Evolutionary conservation across 805 yeast species (phyloP), one percentile per base, ranked within the genome.

Genomic region (Candida incommunis): DNA sequence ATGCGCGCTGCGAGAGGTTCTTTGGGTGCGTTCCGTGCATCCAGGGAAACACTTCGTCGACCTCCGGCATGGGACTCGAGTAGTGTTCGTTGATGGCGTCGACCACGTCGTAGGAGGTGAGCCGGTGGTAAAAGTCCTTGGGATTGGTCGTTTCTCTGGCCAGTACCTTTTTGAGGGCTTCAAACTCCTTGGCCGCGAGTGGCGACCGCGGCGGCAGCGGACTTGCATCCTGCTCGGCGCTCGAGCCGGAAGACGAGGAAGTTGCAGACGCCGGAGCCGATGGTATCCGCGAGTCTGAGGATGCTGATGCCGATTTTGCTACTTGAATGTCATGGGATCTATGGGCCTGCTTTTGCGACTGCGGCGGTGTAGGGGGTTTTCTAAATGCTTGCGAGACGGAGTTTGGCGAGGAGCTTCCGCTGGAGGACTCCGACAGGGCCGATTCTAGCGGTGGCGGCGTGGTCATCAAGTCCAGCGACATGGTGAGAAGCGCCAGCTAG

Each of bases 1-100:
- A 76, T 65, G 59, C 70, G 40, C 71, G 62, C 54, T 76, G 82
- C 22, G 79, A 74, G 37, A 69, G 64, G 54, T 77, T 76, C 27
- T 69, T 67, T 13, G 67, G 68, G 49, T 80, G 76, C 40, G 82
- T 66, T 0, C 94, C 92, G 59, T 88, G 95, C 22, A 85, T 67
- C 96, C 96, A 87, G 0, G 96, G 96, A 54, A 87, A 88, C 71
- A 88, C 75, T 9, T 56, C 56, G 22, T 69, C 72, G 18, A 88
- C 80, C 2, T 73, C 74, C 0, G 96, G 95, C 35, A 80, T 56
- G 2, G 67, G 64, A 11, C 50, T 43, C 22, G 58, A 53, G 35
- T 57, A 54, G 26, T 54, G 55, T 20, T 47, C 34, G 43, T 54
- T 56, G 15, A 63, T 43, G 3, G 62, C 59, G 9, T 40, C 37